Conservation (phyloP, 2,329 filamentous ascomycete genomes). For the Aureobasidium vineae region DNA sequence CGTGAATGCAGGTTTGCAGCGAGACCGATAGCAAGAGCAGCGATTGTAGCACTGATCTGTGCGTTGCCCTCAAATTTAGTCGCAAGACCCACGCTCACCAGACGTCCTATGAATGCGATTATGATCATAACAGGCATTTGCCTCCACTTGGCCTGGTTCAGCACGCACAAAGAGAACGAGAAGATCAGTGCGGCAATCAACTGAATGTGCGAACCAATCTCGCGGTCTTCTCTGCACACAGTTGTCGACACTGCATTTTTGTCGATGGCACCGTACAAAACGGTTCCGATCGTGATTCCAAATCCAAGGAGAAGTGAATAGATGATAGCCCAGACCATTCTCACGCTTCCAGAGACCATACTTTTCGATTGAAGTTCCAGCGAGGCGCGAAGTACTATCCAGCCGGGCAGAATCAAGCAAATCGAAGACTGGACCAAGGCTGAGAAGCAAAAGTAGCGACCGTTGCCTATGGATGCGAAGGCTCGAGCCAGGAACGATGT, state of each 20-base stretch:
- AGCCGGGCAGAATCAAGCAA: slow-evolving; percentile 52
- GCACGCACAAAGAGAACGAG: slow-evolving; percentile 69
- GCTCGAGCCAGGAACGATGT: slow-evolving; percentile 52
- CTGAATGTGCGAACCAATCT: slow-evolving; percentile 54
- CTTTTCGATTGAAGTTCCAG: slow-evolving; percentile 51
- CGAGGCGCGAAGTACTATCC: slow-evolving; percentile 51
- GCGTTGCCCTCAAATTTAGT: slow-evolving; percentile 66
- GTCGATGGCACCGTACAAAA: slow-evolving; percentile 51
- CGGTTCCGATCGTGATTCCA: slow-evolving; percentile 52
- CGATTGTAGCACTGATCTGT: slow-evolving; percentile 74
- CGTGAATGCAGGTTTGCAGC: slow-evolving; percentile 77
- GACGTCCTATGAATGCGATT: slow-evolving; percentile 71
- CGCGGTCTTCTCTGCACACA: slow-evolving; percentile 40
- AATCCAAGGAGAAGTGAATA: slow-evolving; percentile 54
- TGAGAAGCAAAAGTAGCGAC: slow-evolving; percentile 51
- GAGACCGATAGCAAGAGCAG: slow-evolving; percentile 72
- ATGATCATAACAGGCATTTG: slow-evolving; percentile 73
- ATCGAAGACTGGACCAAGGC: slow-evolving; percentile 53
- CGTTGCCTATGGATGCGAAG: slow-evolving; percentile 49
- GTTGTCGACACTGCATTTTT: slow-evolving; percentile 47
- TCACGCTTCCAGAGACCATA: slow-evolving; percentile 52
- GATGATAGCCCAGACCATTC: slow-evolving; percentile 55
- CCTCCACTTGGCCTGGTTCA: slow-evolving; percentile 79
- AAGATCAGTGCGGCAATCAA: slow-evolving; percentile 75
- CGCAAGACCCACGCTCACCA: slow-evolving; percentile 71